Evolutionary conservation across 108 stramenopile genomes (phyloP), one percentile per base, ranked within the genome.

Genomic region (Fragilariopsis cylindrus): DNA sequence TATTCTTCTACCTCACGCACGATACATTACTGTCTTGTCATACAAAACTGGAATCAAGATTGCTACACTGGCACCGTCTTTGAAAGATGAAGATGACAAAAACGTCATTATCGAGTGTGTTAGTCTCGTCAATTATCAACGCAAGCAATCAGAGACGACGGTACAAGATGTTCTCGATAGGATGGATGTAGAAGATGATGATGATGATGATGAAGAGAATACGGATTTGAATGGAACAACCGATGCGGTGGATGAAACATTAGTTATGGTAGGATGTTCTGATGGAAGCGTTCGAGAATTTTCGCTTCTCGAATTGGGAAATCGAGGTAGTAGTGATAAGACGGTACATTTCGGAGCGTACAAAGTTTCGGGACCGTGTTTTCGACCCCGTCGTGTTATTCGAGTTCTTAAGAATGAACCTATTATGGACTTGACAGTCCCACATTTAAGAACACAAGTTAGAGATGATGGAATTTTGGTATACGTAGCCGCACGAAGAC

Each of bases 241-340:
- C 4, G 39, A 48, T 48, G 60, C n/a, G 44, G 55, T 56, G 13
- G 77, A 78, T 7, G 70, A 74, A 52, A 49, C 69, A 4, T 40
- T 85, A 19, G 64, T 85, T 21, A 41, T 85, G 56, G 76, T 74
- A 9, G 85, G 78, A 47, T 85, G 85, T 46, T 42, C 48, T 4
- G 85, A 85, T 66, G 85, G 81, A 49, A 74, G 74, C 11, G 5
- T 85, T 39, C 72, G 73, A 6, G 84, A 81, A 71, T 81, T 81
- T 53, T 62, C 53, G 8, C 69, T 85, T 18, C 5, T 56, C 3
- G 56, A 60, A 15, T 48, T 82, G 48, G 49, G 12, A 21, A 46
- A 18, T 19, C 7, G 19, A 44, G 12, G 44, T 12, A 19, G 21
- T 39, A 11, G 18, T n/a, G 7, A 3, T 9, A 21, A 40, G 56